Percentiles rank a stretch among this genome's conserved stretches.
These are phyloP conservation scores for Monosporascus ibericus DNA, from an alignment of 2,329 filamentous ascomycete genomes.

Conservation along the genomic window DNA sequence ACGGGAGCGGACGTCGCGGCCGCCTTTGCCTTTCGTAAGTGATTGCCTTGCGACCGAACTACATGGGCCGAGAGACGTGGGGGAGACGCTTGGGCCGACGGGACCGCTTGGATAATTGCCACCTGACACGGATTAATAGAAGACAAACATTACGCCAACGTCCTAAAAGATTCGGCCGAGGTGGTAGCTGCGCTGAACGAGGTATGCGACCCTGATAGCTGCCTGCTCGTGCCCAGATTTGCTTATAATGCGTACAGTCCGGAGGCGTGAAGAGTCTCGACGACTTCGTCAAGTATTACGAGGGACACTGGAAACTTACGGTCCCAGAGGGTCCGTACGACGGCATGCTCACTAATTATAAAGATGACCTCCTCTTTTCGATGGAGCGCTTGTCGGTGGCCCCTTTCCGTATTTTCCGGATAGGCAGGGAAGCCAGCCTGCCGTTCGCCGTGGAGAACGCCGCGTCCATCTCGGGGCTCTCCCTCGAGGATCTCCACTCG, in stretches of 20 bases:
- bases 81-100: background rate
- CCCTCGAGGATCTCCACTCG: conserved; percentile 25
- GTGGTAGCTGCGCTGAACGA: background rate
- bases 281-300: conserved; percentile 36
- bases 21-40: background rate
- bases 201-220: background rate
- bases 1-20: background rate
- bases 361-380: conserved; percentile 39
- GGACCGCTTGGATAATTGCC: background rate
- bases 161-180: background rate
- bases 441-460: conserved; percentile 32
- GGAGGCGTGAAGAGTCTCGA: conserved; percentile 6
- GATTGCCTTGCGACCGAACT: background rate
- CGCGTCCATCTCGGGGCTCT: conserved; percentile 24
- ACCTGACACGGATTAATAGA: background rate
- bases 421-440: conserved; percentile 26
- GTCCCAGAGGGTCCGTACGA: conserved; percentile 28
- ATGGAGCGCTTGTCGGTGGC: conserved; percentile 40
- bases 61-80: too few species aligned
- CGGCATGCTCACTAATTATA: conserved; percentile 37
- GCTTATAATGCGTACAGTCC: background rate
- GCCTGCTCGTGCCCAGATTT: background rate
- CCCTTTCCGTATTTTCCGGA: conserved; percentile 31
- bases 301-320: conserved; percentile 31
- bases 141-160: background rate